Percentiles rank a stretch among this genome's conserved stretches.
Evolutionary conservation across 164 flowering plant genomes (phyloP).

Genomic region (Vitis riparia): DNA sequence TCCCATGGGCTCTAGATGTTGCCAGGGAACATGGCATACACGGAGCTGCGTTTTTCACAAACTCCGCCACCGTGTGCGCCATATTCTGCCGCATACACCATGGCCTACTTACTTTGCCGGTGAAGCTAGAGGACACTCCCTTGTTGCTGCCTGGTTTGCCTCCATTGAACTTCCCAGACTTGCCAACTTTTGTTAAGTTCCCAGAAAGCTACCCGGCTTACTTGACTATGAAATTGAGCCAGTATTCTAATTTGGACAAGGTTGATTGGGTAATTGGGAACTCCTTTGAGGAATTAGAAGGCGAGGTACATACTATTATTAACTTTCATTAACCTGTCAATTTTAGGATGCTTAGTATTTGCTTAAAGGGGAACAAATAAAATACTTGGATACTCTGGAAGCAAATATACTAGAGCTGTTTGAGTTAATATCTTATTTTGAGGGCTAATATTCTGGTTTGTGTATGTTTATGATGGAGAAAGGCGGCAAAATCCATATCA

Average conservation of each 20-base stretch:
- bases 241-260: constrained; percentile 29
- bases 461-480: background rate
- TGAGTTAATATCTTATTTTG: background rate
- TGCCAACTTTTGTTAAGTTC: constrained; percentile 37
- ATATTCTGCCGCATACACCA: constrained; percentile 21
- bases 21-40: constrained; percentile 23
- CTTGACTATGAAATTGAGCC: constrained; percentile 33
- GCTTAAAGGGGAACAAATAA: too few species aligned
- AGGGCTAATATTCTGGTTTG: background rate
- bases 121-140: constrained; percentile 14
- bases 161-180: constrained; percentile 21
- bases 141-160: constrained; percentile 29
- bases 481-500: constrained; percentile 27
- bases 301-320: constrained; percentile 21
- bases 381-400: too few species aligned
- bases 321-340: too few species aligned
- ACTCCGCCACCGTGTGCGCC: constrained; percentile 24
- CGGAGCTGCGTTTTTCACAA: constrained; percentile 41
- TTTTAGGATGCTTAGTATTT: too few species aligned
- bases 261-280: constrained; percentile 46
- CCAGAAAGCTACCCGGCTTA: constrained; percentile 40
- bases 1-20: constrained; percentile 35
- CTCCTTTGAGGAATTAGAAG: constrained; percentile 42
- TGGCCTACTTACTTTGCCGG: constrained; percentile 24
- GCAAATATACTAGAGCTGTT: background rate